Evolutionary conservation across 2,329 filamentous ascomycete species (phyloP), one percentile per base, ranked within the genome.

Genomic region (Falciphora oryzae): DNA sequence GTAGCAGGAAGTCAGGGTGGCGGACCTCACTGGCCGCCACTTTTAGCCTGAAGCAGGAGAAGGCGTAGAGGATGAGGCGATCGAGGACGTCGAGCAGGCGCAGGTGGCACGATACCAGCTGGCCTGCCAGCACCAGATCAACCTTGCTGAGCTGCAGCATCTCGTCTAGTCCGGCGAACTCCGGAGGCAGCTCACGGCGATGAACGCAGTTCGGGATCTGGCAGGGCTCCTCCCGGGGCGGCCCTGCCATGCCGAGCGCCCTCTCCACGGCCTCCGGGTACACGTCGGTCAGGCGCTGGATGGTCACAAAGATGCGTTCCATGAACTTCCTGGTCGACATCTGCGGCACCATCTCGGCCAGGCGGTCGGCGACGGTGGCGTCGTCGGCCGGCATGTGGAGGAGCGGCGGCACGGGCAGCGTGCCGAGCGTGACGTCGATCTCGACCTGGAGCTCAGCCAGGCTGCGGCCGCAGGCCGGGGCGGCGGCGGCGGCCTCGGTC

Each of bases 61-160:
- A 69, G 8, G 72, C 70, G 29, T 73, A 72, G 25, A 68, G 68
- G 27, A 75, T 65, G 7, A 80, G 64, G 27, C 67, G 68, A 28
- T 75, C 77, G n/a, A 78, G 68, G 5, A 78, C 67, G 61, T 78
- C 77, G 1, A 75, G 67, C 14, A 78, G 66, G 29, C 76, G 73
- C 1, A 74, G 65, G 64, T 80, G 78, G 18, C 77, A 78, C 4
- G 75, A 72, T 1, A 77, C 62, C 13, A 80, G 66, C 10, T 79
- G 69, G 31, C 75, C 74, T 14, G 78, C 68, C 16, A 80, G 67
- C 11, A 76, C 73, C 13, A 71, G 63, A 63, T 80, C 79, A 14
- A 78, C 57, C 1, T 59, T 65, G 1, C 63, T 29, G 8, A 31
- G 6, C 50, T 64, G 63, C 8, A 57, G 10, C 10, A 64, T 31